Conservation (phyloP, 192 early-diverging fungal species). For the Neocallimastix lanati region DNA sequence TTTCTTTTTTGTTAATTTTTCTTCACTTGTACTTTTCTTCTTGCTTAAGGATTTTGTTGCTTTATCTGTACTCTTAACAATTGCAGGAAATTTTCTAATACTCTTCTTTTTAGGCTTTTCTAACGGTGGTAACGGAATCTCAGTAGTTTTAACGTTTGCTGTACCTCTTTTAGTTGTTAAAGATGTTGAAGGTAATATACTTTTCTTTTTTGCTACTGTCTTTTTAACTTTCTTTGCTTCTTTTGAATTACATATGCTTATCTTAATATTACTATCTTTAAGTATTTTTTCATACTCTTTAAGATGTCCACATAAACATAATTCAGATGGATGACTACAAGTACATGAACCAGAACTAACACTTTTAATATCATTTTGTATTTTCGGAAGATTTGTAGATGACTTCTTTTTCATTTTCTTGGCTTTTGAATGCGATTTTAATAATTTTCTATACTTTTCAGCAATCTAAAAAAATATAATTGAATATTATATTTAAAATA, state of each 20-base stretch:
- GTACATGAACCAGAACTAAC: neutral
- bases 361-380: neutral
- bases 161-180: too few relatives aligned
- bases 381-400: neutral
- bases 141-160: neutral
- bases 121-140: neutral
- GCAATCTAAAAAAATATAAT: too few relatives aligned
- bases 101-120: neutral
- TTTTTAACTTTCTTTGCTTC: neutral
- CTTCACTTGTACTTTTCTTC: neutral
- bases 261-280: neutral
- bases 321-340: neutral
- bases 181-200: too few relatives aligned
- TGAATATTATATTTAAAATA: too few relatives aligned
- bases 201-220: neutral
- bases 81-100: neutral
- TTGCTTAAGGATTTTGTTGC: neutral
- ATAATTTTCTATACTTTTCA: neutral
- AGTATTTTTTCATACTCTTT: neutral
- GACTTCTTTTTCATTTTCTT: neutral
- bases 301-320: neutral
- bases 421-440: neutral
- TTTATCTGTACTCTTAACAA: too few relatives aligned
- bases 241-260: neutral
- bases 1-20: too few relatives aligned